Evolutionary conservation across 78 protist genomes (phyloP).

Genomic region (Dictyostelium firmibasis): DNA sequence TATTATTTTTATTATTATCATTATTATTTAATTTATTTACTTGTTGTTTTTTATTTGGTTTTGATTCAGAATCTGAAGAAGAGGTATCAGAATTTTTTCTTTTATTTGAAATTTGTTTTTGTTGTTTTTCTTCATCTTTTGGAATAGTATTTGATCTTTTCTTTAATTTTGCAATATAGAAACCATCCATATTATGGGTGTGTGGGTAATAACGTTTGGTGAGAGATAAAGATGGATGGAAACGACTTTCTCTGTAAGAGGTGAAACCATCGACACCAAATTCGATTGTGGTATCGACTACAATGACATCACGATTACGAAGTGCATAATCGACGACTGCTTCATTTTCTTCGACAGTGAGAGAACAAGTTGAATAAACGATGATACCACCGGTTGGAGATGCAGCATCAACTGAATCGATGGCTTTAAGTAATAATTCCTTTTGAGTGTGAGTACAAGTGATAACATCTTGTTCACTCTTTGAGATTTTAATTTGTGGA

Average conservation of each 20-base stretch:
- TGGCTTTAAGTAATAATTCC: constrained; percentile 97
- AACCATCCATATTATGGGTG: constrained; percentile 99
- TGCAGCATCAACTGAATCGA: constrained; percentile 94
- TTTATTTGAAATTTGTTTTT: not conserved
- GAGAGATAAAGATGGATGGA: constrained; percentile 87
- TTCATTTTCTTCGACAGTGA: constrained; percentile 98
- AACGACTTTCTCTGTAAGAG: constrained; percentile 65
- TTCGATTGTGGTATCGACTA: constrained; percentile 92
- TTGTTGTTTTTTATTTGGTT: constrained; percentile 1
- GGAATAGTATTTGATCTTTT: constrained; percentile 88
- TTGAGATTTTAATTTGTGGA: constrained; percentile 42
- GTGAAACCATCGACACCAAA: constrained; percentile 95
- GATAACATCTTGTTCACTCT: constrained; percentile 91
- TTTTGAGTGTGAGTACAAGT: constrained; percentile 92
- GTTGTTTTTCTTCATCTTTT: not conserved
- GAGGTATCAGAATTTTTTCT: not conserved
- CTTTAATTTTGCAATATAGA: constrained; percentile 97
- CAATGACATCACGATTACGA: constrained; percentile 86
- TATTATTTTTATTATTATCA: not conserved
- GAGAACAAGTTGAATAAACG: constrained; percentile 94
- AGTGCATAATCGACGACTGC: constrained; percentile 97
- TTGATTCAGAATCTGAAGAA: not conserved
- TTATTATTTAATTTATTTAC: not conserved
- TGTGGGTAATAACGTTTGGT: constrained; percentile 98
- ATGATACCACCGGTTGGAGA: constrained; percentile 94